A percentile compares a stretch with the other conserved stretches of the same genome.
Conservation (phyloP, 768 basidiomycete species). For the Collybia nuda region DNA sequence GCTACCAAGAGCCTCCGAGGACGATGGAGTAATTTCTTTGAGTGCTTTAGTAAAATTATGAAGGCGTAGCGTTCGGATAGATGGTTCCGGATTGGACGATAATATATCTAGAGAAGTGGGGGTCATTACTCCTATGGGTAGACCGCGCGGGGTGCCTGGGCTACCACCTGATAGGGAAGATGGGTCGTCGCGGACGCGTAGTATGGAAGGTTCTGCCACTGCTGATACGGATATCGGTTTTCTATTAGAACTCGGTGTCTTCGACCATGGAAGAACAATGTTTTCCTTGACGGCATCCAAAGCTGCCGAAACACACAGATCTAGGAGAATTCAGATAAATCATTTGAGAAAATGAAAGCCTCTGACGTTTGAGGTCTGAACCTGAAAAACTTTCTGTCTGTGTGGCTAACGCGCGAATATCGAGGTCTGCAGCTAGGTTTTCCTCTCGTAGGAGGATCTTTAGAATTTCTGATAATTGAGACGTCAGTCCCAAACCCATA, state of each 20-base stretch:
- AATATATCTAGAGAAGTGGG: constrained; percentile 9
- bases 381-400: constrained; percentile 89
- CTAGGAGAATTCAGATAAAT: constrained; percentile 36
- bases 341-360: constrained; percentile 6
- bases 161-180: too few species aligned
- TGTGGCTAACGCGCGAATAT: constrained; percentile 57
- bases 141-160: too few species aligned
- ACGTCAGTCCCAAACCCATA: constrained; percentile 4
- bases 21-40: constrained; percentile 87
- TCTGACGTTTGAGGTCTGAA: constrained; percentile 91
- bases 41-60: constrained; percentile 84
- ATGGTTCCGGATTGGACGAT: constrained; percentile 4
- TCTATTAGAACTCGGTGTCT: constrained; percentile 4
- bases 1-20: constrained; percentile 77
- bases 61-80: constrained; percentile 33
- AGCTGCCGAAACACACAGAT: constrained; percentile 91
- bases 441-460: constrained; percentile 88
- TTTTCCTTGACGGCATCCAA: constrained; percentile 88
- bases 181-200: too few species aligned
- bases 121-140: too few species aligned
- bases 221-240: too few species aligned
- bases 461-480: constrained; percentile 64
- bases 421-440: constrained; percentile 60
- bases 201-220: too few species aligned
- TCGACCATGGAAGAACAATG: constrained; percentile 77